phyloP scores from a whole-genome alignment of 441 rosid species.

The Populus hybrid region DNA sequence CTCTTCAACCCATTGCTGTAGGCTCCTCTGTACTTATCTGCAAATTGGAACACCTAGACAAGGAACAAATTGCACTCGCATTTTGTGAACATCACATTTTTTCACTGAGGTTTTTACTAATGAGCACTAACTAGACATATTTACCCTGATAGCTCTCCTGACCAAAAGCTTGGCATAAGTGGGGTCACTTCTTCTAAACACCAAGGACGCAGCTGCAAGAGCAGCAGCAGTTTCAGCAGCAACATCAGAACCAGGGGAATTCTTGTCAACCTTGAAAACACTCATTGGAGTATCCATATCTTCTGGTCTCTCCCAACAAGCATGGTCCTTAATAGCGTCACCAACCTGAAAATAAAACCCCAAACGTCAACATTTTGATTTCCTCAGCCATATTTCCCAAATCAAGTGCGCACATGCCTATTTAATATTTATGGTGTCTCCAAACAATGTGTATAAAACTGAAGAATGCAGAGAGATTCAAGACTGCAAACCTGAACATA shows the following conservation, averaged over 20 bases:
- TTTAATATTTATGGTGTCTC: not conserved
- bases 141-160: slow-evolving; percentile 44
- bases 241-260: slow-evolving; percentile 79
- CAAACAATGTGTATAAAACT: not conserved
- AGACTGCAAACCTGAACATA: slow-evolving; percentile 69
- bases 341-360: slow-evolving; percentile 58
- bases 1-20: slow-evolving; percentile 71
- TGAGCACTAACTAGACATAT: not conserved
- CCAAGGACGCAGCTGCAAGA: slow-evolving; percentile 79
- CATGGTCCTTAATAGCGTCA: slow-evolving; percentile 77
- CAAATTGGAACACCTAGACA: slow-evolving; percentile 66
- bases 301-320: slow-evolving; percentile 96
- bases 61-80: not conserved
- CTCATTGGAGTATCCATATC: slow-evolving; percentile 89
- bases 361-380: not conserved
- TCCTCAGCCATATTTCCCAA: not conserved
- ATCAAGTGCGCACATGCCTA: not conserved
- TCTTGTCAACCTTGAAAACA: slow-evolving; percentile 63
- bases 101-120: not conserved
- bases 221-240: slow-evolving; percentile 94
- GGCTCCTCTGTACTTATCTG: slow-evolving; percentile 79
- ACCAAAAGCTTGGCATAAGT: slow-evolving; percentile 64
- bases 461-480: not conserved
- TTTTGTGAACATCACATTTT: not conserved
- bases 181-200: slow-evolving; percentile 63